phyloP scores from a whole-genome alignment of 257 asterid species.

The Verbascum thapsus region DNA sequence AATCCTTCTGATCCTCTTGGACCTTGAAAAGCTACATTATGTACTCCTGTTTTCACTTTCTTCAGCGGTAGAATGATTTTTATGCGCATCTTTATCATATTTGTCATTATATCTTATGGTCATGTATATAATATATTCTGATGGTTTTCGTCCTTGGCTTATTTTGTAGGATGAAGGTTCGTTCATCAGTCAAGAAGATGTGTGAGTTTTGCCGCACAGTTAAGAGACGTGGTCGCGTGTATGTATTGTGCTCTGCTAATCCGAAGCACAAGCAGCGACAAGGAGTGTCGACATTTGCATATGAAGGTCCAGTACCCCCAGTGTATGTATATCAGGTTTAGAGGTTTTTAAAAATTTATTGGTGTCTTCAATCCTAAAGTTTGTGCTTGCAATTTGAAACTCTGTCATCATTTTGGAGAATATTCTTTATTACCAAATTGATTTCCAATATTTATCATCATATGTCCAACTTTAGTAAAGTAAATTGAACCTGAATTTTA shows the following conservation, averaged over 20 bases:
- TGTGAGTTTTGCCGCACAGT: conserved; percentile 86
- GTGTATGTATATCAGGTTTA: conserved; percentile 44
- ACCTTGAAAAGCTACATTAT: conserved; percentile 1
- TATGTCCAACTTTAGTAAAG: no score
- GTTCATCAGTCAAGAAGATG: conserved; percentile 92
- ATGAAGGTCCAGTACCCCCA: conserved; percentile 55
- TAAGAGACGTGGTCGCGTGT: conserved; percentile 91
- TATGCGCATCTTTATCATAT: neutral
- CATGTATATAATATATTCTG: conserved; percentile 14
- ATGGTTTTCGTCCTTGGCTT: neutral
- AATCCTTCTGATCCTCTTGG: neutral
- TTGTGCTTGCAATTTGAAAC: conserved; percentile 1
- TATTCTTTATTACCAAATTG: neutral
- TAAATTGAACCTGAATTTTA: no score
- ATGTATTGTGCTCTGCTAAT: conserved; percentile 78
- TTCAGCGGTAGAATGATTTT: neutral
- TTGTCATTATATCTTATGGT: neutral
- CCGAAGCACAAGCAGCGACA: conserved; percentile 99
- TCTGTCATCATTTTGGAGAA: neutral
- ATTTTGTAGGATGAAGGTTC: conserved; percentile 84
- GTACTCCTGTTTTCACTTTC: neutral
- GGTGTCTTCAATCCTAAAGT: neutral
- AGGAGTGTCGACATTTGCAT: conserved; percentile 80
- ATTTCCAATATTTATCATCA: no score
- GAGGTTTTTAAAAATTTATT: conserved; percentile 1